phyloP scores from a whole-genome alignment of 768 basidiomycete species.

The Naganishia vaughanmartiniae region DNA sequence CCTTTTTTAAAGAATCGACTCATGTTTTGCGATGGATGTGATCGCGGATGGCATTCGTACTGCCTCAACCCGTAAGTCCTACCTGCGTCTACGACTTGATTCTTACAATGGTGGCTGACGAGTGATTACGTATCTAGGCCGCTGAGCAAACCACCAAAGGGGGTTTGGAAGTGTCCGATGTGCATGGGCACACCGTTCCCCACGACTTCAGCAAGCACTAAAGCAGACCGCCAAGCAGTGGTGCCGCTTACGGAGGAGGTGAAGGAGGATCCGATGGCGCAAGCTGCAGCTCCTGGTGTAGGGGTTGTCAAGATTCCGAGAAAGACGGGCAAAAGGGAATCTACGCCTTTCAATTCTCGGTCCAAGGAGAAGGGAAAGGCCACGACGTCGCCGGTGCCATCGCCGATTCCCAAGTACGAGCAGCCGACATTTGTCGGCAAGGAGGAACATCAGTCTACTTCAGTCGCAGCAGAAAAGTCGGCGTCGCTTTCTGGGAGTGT shows the following conservation, averaged over 20 bases:
- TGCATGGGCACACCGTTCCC: slow-evolving; percentile 33
- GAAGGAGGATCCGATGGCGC: not conserved
- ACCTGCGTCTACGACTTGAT: not conserved
- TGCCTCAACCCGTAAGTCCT: slow-evolving; percentile 53
- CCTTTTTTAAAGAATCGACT: slow-evolving; percentile 62
- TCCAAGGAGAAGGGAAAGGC: slow-evolving; percentile 10
- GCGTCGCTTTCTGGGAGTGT: not conserved
- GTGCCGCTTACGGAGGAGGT: not conserved
- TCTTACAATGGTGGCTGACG: not conserved
- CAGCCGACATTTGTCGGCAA: not conserved
- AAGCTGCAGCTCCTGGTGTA: not conserved
- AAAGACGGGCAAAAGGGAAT: not conserved
- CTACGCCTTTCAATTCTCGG: not conserved
- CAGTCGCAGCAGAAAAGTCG: not conserved
- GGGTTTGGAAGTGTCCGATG: slow-evolving; percentile 50
- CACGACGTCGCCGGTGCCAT: not conserved
- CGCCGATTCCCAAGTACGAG: not conserved
- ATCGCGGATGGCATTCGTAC: slow-evolving; percentile 58
- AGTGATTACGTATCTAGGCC: slow-evolving; percentile 57
- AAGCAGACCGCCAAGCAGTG: slow-evolving; percentile 29
- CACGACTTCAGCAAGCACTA: slow-evolving; percentile 32
- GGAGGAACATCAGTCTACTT: not conserved
- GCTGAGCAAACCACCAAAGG: slow-evolving; percentile 65
- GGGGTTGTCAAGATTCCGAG: not conserved
- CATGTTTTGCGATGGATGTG: slow-evolving; percentile 89